These are phyloP conservation scores for Collybiopsis luxurians DNA, from an alignment of 768 basidiomycete genomes.

Conservation along the genomic window DNA sequence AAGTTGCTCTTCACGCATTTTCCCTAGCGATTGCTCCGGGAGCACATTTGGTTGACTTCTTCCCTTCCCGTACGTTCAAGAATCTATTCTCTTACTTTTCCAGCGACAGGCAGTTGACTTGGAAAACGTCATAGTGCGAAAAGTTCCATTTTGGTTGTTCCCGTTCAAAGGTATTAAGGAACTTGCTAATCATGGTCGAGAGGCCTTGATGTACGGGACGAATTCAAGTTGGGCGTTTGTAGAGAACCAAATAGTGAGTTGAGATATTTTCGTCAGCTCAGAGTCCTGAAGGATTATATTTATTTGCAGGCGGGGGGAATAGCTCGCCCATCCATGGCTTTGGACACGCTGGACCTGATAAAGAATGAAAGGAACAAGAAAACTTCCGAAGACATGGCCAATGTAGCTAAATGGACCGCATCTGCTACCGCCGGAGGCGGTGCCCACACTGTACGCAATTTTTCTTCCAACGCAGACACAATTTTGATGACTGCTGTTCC, in stretches of 20 bases:
- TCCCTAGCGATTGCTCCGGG: slow-evolving; percentile 11
- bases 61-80: slow-evolving; percentile 24
- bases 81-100: no score
- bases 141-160: slow-evolving; percentile 25
- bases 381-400: not conserved
- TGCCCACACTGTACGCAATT: not conserved
- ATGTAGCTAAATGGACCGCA: slow-evolving; percentile 2
- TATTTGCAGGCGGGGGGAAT: not conserved
- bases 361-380: not conserved
- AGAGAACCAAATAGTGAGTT: not conserved
- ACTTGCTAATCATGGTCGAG: slow-evolving; percentile 8
- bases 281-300: no score
- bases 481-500: not conserved
- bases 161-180: slow-evolving; percentile 25
- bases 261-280: not conserved
- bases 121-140: slow-evolving; percentile 24
- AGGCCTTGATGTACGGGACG: not conserved
- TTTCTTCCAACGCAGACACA: not conserved
- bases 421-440: not conserved
- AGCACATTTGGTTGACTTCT: slow-evolving; percentile 18
- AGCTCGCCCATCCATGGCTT: not conserved
- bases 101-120: no score
- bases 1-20: slow-evolving; percentile 11
- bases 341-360: not conserved
- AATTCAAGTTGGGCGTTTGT: slow-evolving; percentile 2